Conservation (phyloP, 441 rosid genomes). For the Codiaeum variegatum region DNA sequence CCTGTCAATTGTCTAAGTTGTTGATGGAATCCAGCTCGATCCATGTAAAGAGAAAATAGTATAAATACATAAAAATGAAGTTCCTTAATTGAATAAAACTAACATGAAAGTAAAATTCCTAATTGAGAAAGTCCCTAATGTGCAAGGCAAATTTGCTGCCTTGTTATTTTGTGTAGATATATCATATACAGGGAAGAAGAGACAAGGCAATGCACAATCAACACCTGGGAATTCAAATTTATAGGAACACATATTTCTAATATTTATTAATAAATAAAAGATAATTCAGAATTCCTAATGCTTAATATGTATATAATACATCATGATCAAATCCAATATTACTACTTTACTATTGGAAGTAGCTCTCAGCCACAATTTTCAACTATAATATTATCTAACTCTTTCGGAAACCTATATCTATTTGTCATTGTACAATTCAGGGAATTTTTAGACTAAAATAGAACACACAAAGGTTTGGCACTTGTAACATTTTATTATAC, state of each 20-base stretch:
- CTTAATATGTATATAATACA: too few species aligned
- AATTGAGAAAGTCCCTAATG: constrained; percentile 14
- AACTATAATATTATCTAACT: neutral
- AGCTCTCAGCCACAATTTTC: constrained; percentile 12
- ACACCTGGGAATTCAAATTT: neutral
- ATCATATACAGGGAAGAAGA: neutral
- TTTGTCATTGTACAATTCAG: neutral
- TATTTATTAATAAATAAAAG: too few species aligned
- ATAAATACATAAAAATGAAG: neutral
- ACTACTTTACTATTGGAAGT: neutral
- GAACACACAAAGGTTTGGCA: constrained; percentile 9
- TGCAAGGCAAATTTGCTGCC: constrained; percentile 18
- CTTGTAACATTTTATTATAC: neutral
- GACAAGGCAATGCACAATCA: constrained; percentile 1
- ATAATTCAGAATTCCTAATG: neutral
- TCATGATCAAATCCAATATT: neutral
- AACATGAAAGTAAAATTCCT: constrained; percentile 1
- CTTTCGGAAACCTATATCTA: neutral
- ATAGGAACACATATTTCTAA: constrained; percentile 5
- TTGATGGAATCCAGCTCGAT: neutral
- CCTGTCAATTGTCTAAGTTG: too few species aligned
- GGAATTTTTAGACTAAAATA: constrained; percentile 4
- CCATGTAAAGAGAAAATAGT: neutral
- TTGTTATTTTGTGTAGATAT: constrained; percentile 11
- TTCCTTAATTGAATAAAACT: neutral